Evolutionary conservation across 148 eudicot genomes (phyloP), one percentile per base, ranked within the genome.

Genomic region (Vaccinium myrtillus): DNA sequence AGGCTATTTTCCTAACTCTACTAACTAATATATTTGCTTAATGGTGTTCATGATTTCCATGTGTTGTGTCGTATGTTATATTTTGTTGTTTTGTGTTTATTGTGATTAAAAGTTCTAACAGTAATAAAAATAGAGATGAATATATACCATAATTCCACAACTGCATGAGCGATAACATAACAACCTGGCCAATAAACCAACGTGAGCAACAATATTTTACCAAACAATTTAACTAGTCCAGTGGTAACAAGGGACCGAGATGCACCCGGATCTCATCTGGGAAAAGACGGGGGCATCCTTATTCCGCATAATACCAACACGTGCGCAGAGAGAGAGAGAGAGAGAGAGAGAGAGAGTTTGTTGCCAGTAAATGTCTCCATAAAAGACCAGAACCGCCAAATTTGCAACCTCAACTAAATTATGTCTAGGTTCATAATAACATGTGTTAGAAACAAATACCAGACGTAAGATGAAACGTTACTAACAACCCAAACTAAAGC

Each of bases 401-500:
- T 71, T 71, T 14, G 76, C 48, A 71, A n/a, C 11, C 70, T 32
- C 39, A 36, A 36, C 39, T 36, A 36, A 36, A 36, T 36, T 2
- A 36, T 36, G 39, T 36, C 39, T 54, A 79, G 86, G 78, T 84
- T 70, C 86, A 69, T 39, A 39, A 67, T 23, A 84, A 25, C 82
- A 80, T 36, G 13, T 58, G 25, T 36, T 67, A 50, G 32, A 32
- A 67, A 51, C 15, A 76, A 67, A 65, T 25, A 43, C 46, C 77
- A 50, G 49, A 63, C 23, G 19, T 67, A 15, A 78, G 76, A 82
- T 16, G 36, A 39, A 85, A 85, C 61, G 61, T n/a, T 74, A 85
- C 75, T 67, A 79, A 50, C 79, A 85, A 85, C 84, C 78, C 83
- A 75, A 88, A 83, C 76, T 78, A 67, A 55, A 82, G n/a, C 58